Conservation (phyloP, 2,329 filamentous ascomycete species). For the Trichoderma sp. region DNA sequence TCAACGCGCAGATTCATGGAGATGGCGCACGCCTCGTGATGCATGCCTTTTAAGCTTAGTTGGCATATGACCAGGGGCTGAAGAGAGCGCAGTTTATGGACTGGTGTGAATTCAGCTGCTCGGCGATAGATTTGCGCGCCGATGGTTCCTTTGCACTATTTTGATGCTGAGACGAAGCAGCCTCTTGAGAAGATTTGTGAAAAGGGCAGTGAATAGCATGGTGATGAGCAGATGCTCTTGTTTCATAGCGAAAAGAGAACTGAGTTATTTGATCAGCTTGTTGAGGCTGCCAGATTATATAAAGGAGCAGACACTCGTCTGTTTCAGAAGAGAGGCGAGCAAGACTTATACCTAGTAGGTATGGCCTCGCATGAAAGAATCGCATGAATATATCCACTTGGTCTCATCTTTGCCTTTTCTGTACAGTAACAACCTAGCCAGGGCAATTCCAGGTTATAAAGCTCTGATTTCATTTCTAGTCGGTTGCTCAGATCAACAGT, state of each 20-base stretch:
- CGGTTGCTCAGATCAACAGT: not conserved
- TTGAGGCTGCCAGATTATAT: too few relatives aligned
- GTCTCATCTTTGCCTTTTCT: too few relatives aligned
- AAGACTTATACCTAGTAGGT: too few relatives aligned
- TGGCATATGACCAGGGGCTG: not conserved
- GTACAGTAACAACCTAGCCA: too few relatives aligned
- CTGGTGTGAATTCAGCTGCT: not conserved
- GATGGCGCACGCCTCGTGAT: not conserved
- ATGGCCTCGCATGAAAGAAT: too few relatives aligned
- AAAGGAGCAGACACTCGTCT: too few relatives aligned
- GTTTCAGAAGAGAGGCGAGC: too few relatives aligned
- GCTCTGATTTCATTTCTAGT: not conserved
- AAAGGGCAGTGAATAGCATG: not conserved
- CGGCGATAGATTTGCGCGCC: constrained; percentile 15
- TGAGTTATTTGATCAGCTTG: too few relatives aligned
- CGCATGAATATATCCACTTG: too few relatives aligned
- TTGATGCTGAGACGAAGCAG: not conserved
- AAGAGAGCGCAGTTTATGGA: not conserved
- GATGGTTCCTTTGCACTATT: not conserved
- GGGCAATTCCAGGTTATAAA: too few relatives aligned
- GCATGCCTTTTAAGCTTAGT: constrained; percentile 16
- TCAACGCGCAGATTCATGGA: not conserved
- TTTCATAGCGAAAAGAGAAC: too few relatives aligned
- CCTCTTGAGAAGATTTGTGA: not conserved
- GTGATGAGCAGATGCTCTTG: not conserved